A percentile compares a stretch with the other conserved stretches of the same genome.
Conservation (phyloP, 306 rosid species). For the Fragaria nilgerrensis region DNA sequence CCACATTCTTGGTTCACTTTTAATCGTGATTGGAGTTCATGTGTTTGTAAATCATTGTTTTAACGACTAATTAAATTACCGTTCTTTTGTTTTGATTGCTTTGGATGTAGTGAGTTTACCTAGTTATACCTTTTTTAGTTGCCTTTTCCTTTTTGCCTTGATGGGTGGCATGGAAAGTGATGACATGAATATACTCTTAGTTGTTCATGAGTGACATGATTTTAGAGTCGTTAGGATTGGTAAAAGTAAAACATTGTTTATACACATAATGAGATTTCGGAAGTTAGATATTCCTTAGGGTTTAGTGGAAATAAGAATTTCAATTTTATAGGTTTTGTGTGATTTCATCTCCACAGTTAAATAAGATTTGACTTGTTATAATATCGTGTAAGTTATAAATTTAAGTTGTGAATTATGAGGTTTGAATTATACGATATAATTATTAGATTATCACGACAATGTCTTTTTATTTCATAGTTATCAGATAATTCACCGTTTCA, state of each 20-base stretch:
- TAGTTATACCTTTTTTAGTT: not conserved
- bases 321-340: not conserved
- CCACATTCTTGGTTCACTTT: not conserved
- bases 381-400: no score
- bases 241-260: not conserved
- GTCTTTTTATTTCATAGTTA: no score
- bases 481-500: no score
- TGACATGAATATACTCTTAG: not conserved
- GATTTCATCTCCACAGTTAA: not conserved
- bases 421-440: no score
- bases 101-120: not conserved
- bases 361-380: no score
- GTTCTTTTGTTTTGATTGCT: not conserved
- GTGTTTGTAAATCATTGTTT: conserved; percentile 43
- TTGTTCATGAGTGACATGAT: not conserved
- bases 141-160: not conserved
- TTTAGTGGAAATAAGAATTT: not conserved
- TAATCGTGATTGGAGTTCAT: conserved; percentile 29
- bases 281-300: not conserved
- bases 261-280: not conserved
- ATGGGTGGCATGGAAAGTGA: not conserved
- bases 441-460: no score
- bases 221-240: not conserved
- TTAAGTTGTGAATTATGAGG: not conserved
- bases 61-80: not conserved